phyloP scores from a whole-genome alignment of 768 basidiomycete genomes.

The Amanita polypyramis region DNA sequence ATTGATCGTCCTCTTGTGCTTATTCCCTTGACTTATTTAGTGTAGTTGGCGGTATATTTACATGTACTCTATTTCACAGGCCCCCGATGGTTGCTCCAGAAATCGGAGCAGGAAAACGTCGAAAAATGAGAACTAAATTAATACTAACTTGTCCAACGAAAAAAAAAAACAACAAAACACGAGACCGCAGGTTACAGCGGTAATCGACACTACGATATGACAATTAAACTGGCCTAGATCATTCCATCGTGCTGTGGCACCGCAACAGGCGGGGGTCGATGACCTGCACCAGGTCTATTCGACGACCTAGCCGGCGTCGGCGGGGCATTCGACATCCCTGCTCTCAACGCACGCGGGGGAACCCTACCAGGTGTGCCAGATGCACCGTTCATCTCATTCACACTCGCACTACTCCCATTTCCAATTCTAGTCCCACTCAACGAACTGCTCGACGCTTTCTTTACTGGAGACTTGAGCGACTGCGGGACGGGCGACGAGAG shows the following conservation, averaged over 20 bases:
- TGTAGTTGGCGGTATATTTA: background rate
- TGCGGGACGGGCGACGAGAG: background rate
- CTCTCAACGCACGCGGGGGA: slow-evolving; percentile 1
- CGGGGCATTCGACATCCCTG: background rate
- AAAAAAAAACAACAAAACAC: background rate
- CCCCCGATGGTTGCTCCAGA: too few relatives aligned
- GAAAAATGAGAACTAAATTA: too few relatives aligned
- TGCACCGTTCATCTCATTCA: background rate
- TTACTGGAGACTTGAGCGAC: background rate
- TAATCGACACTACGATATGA: too few relatives aligned
- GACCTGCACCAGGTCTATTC: slow-evolving; percentile 28
- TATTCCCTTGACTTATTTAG: background rate
- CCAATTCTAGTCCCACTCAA: background rate
- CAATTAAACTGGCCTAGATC: slow-evolving; percentile 9
- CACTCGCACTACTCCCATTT: background rate
- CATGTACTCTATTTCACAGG: background rate
- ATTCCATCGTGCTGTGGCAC: slow-evolving; percentile 30
- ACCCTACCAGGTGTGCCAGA: background rate
- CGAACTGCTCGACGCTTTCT: background rate
- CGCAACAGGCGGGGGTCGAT: slow-evolving; percentile 30
- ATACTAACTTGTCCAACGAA: too few relatives aligned
- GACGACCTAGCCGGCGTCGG: slow-evolving; percentile 25
- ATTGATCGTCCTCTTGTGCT: slow-evolving; percentile 3
- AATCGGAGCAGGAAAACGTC: too few relatives aligned
- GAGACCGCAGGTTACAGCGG: too few relatives aligned